Evolutionary conservation across 352 stramenopile genomes (phyloP).

Genomic region (Elongisporangium anandrum): DNA sequence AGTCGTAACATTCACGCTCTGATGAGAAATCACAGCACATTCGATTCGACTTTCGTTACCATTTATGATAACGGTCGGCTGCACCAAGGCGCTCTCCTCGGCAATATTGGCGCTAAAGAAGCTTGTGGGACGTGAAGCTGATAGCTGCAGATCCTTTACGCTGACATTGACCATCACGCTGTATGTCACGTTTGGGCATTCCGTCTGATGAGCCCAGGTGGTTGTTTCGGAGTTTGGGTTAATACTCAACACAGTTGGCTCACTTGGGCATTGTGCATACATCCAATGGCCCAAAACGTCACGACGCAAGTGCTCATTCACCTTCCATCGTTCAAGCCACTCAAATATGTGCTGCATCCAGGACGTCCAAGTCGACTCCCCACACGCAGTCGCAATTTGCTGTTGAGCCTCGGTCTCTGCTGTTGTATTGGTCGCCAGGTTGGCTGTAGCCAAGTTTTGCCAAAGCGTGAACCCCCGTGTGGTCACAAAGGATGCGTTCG

Average conservation of each 20-base stretch:
- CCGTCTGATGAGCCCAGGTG: too few species aligned
- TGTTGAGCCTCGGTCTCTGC: conserved; percentile 10
- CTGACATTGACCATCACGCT: conserved; percentile 21
- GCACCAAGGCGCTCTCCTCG: conserved; percentile 32
- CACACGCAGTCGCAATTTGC: conserved; percentile 19
- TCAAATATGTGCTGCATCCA: conserved; percentile 58
- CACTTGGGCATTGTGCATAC: conserved; percentile 43
- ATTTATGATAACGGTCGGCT: conserved; percentile 30
- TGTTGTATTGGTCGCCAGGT: conserved; percentile 8
- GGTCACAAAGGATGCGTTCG: conserved; percentile 38
- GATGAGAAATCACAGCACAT: conserved; percentile 16
- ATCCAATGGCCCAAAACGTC: conserved; percentile 70
- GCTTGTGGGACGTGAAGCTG: conserved; percentile 33
- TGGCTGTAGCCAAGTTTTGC: conserved; percentile 22
- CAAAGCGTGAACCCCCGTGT: conserved; percentile 34
- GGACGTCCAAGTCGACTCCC: conserved; percentile 25
- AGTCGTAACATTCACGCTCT: too few species aligned
- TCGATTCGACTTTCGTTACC: conserved; percentile 32
- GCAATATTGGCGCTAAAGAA: conserved; percentile 49
- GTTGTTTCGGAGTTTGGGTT: conserved; percentile 6
- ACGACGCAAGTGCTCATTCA: conserved; percentile 44
- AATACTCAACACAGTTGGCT: conserved; percentile 12
- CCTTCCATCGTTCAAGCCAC: conserved; percentile 50
- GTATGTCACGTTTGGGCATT: conserved; percentile 11
- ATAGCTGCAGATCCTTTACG: conserved; percentile 29